Base-by-base conservation (phyloP, 2,329 filamentous ascomycete species). In the Cordyceps javanica region DNA sequence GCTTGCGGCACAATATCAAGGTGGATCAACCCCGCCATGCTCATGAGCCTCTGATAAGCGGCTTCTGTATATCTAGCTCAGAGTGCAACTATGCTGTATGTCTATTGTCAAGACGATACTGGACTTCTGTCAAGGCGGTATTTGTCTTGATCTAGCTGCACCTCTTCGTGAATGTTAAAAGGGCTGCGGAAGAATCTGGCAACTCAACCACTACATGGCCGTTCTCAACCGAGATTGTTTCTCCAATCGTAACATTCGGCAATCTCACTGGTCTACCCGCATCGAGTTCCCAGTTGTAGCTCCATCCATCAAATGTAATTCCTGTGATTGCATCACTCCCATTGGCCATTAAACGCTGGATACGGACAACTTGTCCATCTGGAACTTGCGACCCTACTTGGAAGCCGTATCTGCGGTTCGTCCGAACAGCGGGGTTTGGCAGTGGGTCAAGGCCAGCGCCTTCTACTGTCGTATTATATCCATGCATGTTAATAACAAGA, bases 241-340 rank as follows among this genome's bases (percentile, higher is more conserved):
- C 39, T 1, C 19, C 39, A 4, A 21, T 42, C 3, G 39, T 42
- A 5, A 42, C 21, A 13, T 42, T 42, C 1, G 13, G 10, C 39
- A 42, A 7, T 5, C 11, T 25, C 9, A 42, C 39, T 5, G 21
- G 39, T 11, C 39, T 25, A 13, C 39, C 39, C 9, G 9, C 9
- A 23, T 25, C 39, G 5, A 42, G 39, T 21, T 42, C 39, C 39
- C 39, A 42, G 39, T 42, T 42, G 10, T 25, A 42, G 39, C 39
- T 42, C 34, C 72, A 76, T 1, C 82, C 83, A 66, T 86, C 81
- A 71, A 78, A 87, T 0, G 82, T 80, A 38, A 86, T 78, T 0
- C 83, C 83, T 0, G 79, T 79, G 23, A 85, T 77, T 8, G 84
- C 83, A 69, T 87, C 82, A 60, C 81, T 86, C 0, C 85, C 84